A percentile compares a stretch with the other conserved stretches of the same genome.
These are phyloP conservation scores for Emmonsiellopsis sp. DNA, from an alignment of 2,329 filamentous ascomycete species.

Conservation along the genomic window DNA sequence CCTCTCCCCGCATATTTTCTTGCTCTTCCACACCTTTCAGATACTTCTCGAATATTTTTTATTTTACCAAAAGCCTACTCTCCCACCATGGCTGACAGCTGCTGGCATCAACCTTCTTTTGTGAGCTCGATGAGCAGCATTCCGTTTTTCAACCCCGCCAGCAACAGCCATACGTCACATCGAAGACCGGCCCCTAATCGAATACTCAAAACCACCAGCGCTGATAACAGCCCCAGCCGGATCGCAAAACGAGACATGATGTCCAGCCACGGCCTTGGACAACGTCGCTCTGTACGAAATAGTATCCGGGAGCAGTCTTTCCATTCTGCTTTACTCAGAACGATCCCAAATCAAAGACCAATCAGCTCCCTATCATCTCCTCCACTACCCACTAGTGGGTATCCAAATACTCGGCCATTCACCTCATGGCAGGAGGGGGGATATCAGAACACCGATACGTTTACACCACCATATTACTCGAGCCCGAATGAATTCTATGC, in stretches of 20 bases:
- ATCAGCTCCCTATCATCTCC: not conserved
- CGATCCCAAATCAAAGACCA: not conserved
- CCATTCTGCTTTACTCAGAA: not conserved
- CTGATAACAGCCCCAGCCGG: constrained; percentile 57
- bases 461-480: not conserved
- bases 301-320: not conserved
- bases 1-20: not conserved
- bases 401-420: not conserved
- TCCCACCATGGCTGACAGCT: not conserved
- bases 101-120: not conserved
- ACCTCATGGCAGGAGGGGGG: not conserved
- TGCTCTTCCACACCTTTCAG: not conserved
- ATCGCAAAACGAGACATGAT: constrained; percentile 35
- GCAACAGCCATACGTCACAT: not conserved
- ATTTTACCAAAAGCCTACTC: not conserved
- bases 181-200: constrained; percentile 18
- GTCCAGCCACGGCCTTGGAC: not conserved
- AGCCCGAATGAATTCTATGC: not conserved
- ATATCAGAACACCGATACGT: not conserved
- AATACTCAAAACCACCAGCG: constrained; percentile 56
- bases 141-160: not conserved
- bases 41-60: not conserved
- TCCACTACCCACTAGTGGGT: not conserved
- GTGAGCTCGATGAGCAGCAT: not conserved
- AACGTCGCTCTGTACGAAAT: not conserved